These are phyloP conservation scores for Paecilomyces sp. DNA, from an alignment of 2,329 filamentous ascomycete species.

Conservation along the genomic window DNA sequence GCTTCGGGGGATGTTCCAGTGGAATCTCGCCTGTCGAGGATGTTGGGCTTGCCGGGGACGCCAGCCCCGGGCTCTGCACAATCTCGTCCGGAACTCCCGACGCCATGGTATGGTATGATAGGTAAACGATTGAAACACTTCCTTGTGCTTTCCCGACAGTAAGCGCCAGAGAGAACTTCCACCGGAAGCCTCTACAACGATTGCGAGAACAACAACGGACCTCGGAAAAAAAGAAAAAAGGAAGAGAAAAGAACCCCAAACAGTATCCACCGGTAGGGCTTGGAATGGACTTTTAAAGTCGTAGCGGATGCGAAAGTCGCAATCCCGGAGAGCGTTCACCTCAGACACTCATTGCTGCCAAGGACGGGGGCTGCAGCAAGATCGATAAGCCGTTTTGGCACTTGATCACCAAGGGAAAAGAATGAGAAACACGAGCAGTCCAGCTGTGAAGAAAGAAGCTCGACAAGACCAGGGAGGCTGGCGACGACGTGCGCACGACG, in stretches of 20 bases:
- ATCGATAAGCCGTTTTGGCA: not conserved
- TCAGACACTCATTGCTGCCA: not conserved
- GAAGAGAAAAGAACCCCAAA: not conserved
- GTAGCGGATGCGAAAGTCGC: not conserved
- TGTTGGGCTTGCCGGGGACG: conserved; percentile 27
- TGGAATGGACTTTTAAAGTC: not conserved
- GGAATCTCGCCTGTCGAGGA: conserved; percentile 27
- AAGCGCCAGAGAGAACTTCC: not conserved
- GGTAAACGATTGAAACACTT: not conserved
- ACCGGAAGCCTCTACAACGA: not conserved
- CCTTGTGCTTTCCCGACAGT: not conserved
- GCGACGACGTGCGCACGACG: not conserved
- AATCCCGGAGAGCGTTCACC: not conserved
- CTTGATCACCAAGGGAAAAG: not conserved
- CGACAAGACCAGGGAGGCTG: not conserved
- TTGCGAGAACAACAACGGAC: not conserved
- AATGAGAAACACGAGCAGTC: not conserved
- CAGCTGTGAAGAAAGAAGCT: not conserved
- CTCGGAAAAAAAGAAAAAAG: not conserved
- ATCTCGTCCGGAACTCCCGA: conserved; percentile 21
- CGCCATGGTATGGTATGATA: conserved; percentile 18
- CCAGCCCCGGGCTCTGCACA: conserved; percentile 21
- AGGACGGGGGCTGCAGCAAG: not conserved
- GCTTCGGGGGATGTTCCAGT: conserved; percentile 45
- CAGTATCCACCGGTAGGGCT: not conserved